Evolutionary conservation across 768 basidiomycete genomes (phyloP).

Genomic region (Rhizopogon roseolus): DNA sequence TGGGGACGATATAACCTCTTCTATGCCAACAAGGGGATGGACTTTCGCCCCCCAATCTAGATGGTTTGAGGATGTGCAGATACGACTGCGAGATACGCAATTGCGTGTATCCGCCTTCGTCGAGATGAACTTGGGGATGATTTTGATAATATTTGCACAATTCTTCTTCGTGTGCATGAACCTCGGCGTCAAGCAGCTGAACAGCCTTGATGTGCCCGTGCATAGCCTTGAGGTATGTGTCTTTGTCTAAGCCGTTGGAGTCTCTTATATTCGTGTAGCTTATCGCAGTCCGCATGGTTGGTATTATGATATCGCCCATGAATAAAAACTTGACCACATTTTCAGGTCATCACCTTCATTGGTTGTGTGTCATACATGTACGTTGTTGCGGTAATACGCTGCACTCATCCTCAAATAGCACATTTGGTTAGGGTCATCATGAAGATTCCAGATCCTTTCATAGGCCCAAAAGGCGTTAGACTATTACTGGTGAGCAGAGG

Average conservation of each 20-base stretch:
- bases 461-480: slow-evolving; percentile 69
- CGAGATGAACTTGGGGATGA: slow-evolving; percentile 48
- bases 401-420: not conserved
- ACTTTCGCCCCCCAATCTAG: not conserved
- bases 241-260: not conserved
- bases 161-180: slow-evolving; percentile 60
- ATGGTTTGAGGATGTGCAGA: not conserved
- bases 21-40: no score
- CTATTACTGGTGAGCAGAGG: slow-evolving; percentile 53
- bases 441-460: slow-evolving; percentile 50
- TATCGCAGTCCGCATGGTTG: slow-evolving; percentile 56
- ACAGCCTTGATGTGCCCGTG: slow-evolving; percentile 52
- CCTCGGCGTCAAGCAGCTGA: slow-evolving; percentile 58
- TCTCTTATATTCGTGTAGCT: slow-evolving; percentile 28
- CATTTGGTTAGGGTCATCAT: slow-evolving; percentile 26
- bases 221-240: slow-evolving; percentile 48
- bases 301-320: slow-evolving; percentile 4
- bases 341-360: slow-evolving; percentile 46
- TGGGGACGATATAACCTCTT: not conserved
- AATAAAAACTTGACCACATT: not conserved
- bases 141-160: slow-evolving; percentile 53
- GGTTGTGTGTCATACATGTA: slow-evolving; percentile 52
- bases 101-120: slow-evolving; percentile 5
- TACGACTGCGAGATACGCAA: not conserved
- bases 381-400: slow-evolving; percentile 5